Evolutionary conservation across 768 basidiomycete genomes (phyloP).

Genomic region (Crucibulum laeve): DNA sequence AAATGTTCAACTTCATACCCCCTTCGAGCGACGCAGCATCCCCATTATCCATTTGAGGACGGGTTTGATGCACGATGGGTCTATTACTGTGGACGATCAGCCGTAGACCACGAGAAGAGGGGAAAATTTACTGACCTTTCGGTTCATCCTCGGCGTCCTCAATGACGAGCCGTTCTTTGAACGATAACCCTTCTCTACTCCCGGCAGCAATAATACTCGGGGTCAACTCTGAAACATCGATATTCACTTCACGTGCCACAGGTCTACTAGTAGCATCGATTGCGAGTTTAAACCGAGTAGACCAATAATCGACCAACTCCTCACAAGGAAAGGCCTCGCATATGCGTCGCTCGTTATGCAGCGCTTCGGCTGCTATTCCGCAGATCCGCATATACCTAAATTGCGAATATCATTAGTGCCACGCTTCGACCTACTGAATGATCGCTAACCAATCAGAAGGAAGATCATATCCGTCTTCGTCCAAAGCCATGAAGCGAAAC

Average conservation of each 20-base stretch:
- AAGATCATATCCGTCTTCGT: constrained; percentile 73
- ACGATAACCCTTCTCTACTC: constrained; percentile 23
- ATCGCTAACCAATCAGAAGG: constrained; percentile 72
- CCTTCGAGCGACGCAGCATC: too few relatives aligned
- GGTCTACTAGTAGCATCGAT: too few relatives aligned
- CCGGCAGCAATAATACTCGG: constrained; percentile 10
- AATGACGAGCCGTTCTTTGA: constrained; percentile 44
- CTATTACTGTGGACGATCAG: too few relatives aligned
- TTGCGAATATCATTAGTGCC: neutral
- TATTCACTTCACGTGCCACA: constrained; percentile 21
- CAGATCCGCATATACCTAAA: constrained; percentile 74
- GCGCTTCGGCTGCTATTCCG: constrained; percentile 65
- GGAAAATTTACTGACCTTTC: too few relatives aligned
- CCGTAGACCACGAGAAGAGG: too few relatives aligned
- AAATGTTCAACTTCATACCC: too few relatives aligned
- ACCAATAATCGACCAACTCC: constrained; percentile 75
- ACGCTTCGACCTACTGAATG: neutral
- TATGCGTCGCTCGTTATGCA: constrained; percentile 61
- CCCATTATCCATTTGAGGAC: too few relatives aligned
- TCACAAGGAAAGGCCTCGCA: constrained; percentile 64
- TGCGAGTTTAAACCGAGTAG: constrained; percentile 55
- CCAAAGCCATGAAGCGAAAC: constrained; percentile 64
- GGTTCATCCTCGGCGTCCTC: constrained; percentile 42
- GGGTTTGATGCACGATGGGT: too few relatives aligned
- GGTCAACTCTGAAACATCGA: constrained; percentile 24